Conservation (phyloP, 345 rosid species). For the Jatropha curcas region DNA sequence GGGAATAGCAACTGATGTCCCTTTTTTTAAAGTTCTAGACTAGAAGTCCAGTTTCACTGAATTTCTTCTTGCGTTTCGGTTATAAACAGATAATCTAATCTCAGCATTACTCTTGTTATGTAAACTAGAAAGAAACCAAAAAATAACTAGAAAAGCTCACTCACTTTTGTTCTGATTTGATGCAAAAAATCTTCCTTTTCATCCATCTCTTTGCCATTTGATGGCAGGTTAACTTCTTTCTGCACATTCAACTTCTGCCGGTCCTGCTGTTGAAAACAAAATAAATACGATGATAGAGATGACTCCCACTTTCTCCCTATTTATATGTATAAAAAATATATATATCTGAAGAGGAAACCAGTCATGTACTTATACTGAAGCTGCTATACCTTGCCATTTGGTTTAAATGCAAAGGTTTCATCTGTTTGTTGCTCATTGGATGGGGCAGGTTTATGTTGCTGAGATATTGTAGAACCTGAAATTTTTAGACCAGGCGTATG, state of each 20-base stretch:
- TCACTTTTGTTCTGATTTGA: constrained; percentile 85
- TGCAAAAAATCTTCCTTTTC: constrained; percentile 77
- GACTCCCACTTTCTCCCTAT: constrained; percentile 6
- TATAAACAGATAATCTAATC: neutral
- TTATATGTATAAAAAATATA: neutral
- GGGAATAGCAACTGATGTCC: neutral
- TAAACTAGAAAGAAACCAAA: constrained; percentile 1
- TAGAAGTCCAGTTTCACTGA: neutral
- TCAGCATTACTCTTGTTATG: neutral
- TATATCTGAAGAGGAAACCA: neutral
- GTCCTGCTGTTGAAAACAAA: constrained; percentile 37
- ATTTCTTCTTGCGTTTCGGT: neutral
- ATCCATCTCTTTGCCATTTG: constrained; percentile 41
- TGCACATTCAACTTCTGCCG: constrained; percentile 43
- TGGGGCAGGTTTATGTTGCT: constrained; percentile 39
- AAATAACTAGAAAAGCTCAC: constrained; percentile 22
- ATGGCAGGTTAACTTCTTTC: constrained; percentile 42
- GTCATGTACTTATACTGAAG: neutral
- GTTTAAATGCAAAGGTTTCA: constrained; percentile 29
- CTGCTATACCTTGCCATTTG: constrained; percentile 50
- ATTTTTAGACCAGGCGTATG: constrained; percentile 38
- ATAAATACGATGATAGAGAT: constrained; percentile 20
- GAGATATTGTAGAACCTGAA: constrained; percentile 29
- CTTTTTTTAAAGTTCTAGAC: neutral
- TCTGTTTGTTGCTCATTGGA: constrained; percentile 34